Percentiles rank a stretch among this genome's conserved stretches.
Conservation (phyloP, 164 flowering plant genomes). For the Annona cherimola region DNA sequence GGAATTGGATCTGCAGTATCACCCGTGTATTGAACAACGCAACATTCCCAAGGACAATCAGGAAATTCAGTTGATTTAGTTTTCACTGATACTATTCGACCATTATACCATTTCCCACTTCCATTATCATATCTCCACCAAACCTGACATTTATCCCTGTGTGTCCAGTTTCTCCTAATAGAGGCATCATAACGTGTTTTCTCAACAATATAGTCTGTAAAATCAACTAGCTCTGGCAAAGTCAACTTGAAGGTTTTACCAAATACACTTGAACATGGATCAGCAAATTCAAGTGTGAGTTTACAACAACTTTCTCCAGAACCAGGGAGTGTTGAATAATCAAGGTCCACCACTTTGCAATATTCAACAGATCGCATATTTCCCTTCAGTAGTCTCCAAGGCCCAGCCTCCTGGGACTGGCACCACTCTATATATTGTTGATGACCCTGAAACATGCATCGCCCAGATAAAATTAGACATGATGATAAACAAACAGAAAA, state of each 20-base stretch:
- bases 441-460: conserved; percentile 62
- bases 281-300: conserved; percentile 64
- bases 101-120: conserved; percentile 95
- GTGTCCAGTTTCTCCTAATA: conserved; percentile 68
- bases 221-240: conserved; percentile 62
- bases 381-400: conserved; percentile 59
- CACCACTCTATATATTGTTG: conserved; percentile 43
- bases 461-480: not conserved
- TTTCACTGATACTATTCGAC: conserved; percentile 51
- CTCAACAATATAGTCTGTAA: conserved; percentile 89
- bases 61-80: conserved; percentile 71
- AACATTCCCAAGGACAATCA: conserved; percentile 97
- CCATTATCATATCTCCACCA: conserved; percentile 88
- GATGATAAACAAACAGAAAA: not conserved
- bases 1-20: conserved; percentile 44
- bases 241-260: conserved; percentile 60
- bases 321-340: conserved; percentile 64
- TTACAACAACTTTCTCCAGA: conserved; percentile 98
- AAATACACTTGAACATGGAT: conserved; percentile 48
- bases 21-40: conserved; percentile 54
- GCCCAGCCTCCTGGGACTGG: conserved; percentile 34
- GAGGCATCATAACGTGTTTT: conserved; percentile 75
- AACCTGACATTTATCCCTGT: conserved; percentile 78
- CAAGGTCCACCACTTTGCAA: conserved; percentile 61
- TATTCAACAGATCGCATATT: conserved; percentile 64